These are phyloP conservation scores for Pholiota molesta DNA, from an alignment of 768 basidiomycete species.

Conservation along the genomic window DNA sequence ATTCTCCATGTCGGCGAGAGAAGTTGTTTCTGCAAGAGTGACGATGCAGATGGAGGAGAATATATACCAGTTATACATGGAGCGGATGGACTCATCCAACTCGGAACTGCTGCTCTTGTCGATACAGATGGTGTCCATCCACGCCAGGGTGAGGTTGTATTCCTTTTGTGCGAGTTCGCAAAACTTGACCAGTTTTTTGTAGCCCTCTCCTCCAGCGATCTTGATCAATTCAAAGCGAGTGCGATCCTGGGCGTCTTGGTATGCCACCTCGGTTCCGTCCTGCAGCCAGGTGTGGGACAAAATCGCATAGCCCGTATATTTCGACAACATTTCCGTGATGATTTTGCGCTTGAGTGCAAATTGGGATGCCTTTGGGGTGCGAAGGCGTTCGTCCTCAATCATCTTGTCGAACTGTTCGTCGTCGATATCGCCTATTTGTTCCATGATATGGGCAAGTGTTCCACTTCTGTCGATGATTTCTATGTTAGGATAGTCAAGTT, in stretches of 20 bases:
- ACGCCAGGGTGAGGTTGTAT: not conserved
- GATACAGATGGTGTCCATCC: constrained; percentile 12
- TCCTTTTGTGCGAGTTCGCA: not conserved
- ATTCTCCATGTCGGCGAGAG: not conserved
- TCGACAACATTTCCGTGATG: not conserved
- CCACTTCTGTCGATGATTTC: constrained; percentile 3
- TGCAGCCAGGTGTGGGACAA: constrained; percentile 9
- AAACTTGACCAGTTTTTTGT: constrained; percentile 6
- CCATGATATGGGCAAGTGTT: not conserved
- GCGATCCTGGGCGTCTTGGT: not conserved
- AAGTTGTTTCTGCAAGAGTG: not conserved
- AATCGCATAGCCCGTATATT: constrained; percentile 1
- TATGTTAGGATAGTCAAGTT: not conserved
- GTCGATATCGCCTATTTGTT: constrained; percentile 4
- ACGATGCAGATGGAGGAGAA: constrained; percentile 1
- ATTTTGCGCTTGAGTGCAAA: constrained; percentile 1
- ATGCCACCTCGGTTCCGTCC: constrained; percentile 4
- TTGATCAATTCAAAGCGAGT: not conserved
- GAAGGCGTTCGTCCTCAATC: not conserved
- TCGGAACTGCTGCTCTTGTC: constrained; percentile 10
- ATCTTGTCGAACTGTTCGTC: not conserved
- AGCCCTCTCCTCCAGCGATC: not conserved
- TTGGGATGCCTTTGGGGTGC: not conserved
- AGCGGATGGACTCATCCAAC: constrained; percentile 7
- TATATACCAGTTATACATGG: constrained; percentile 6